Evolutionary conservation across 2,329 filamentous ascomycete genomes (phyloP), one percentile per base, ranked within the genome.

Genomic region (Clarireedia paspali): DNA sequence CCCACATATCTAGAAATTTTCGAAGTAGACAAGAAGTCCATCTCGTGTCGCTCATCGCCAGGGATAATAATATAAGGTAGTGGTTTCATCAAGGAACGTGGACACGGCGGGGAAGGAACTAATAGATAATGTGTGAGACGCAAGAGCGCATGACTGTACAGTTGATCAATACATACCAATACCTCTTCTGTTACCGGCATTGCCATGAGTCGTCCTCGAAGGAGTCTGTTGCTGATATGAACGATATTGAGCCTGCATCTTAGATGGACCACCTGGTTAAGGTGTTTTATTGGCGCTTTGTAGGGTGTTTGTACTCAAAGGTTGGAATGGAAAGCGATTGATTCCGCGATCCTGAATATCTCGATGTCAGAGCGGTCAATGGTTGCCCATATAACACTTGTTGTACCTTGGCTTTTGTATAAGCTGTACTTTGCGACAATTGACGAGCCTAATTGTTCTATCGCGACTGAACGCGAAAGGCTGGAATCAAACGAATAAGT

Each of bases 61-160:
- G 17, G 15, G 9, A 20, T 26, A 14, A 23, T 5, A 36, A 42
- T 30, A 50, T 15, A 50, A 15, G 30, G 17, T 42, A 42, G 27
- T 27, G 12, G n/a, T 23, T 36, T 47, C 20, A 30, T 30, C 24
- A 14, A 5, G 39, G 42, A 54, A 49, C n/a, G 12, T 48, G 20
- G 20, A 23, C 10, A n/a, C 10, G 34, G 17, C 30, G 23, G 20
- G 77, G 77, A 53, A 75, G 68, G 26, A 45, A 56, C 36, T n/a
- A 49, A 53, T 34, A 34, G 20, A 51, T 24, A 36, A 47, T 12
- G 20, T 39, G 38, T 60, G 53, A 62, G 53, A 61, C 57, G 56
- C 23, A 40, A 51, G 50, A 59, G 57, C 55, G 59, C 59, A 60
- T 57, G 42, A 24, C 17, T 38, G 17, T 40, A 20, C 20, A 48